Conservation (phyloP, 1,284 basidiomycete genomes). For the Fistulinella staudtii region DNA sequence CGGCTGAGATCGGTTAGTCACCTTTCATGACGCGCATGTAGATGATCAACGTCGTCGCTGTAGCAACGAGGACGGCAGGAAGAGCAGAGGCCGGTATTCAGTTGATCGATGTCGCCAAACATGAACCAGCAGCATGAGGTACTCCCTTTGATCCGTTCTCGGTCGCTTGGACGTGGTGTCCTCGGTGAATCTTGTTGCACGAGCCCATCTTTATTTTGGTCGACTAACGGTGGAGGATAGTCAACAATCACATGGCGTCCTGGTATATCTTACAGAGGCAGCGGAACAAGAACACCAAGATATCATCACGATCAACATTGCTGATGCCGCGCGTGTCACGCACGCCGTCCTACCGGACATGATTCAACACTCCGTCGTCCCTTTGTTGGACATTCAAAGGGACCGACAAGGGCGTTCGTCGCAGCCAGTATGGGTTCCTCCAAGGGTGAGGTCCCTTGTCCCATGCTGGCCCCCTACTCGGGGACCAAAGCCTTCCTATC, state of each 20-base stretch:
- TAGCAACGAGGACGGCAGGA: slow-evolving; percentile 43
- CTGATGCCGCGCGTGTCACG: slow-evolving; percentile 66
- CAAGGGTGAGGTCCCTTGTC: slow-evolving; percentile 82
- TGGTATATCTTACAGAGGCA: no score
- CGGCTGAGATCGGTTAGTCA: no score
- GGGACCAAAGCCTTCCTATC: slow-evolving; percentile 91
- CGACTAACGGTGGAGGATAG: slow-evolving; percentile 44
- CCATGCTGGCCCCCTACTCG: slow-evolving; percentile 94
- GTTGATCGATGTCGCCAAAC: slow-evolving; percentile 86
- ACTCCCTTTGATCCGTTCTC: slow-evolving; percentile 50
- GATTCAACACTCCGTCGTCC: slow-evolving; percentile 49
- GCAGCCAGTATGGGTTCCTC: slow-evolving; percentile 93
- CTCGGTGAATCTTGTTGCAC: no score
- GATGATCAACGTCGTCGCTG: background rate
- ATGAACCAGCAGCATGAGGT: slow-evolving; percentile 54
- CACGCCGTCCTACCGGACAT: slow-evolving; percentile 75
- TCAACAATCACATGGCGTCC: slow-evolving; percentile 88
- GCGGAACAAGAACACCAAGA: slow-evolving; percentile 63
- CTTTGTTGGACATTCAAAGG: background rate
- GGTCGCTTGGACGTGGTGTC: no score
- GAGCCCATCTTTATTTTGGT: no score
- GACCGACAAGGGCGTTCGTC: slow-evolving; percentile 6
- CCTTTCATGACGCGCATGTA: background rate
- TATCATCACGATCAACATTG: slow-evolving; percentile 69
- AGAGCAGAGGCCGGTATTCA: slow-evolving; percentile 66